Evolutionary conservation across 129 eudicot species (phyloP).

Genomic region (Lactuca saligna): DNA sequence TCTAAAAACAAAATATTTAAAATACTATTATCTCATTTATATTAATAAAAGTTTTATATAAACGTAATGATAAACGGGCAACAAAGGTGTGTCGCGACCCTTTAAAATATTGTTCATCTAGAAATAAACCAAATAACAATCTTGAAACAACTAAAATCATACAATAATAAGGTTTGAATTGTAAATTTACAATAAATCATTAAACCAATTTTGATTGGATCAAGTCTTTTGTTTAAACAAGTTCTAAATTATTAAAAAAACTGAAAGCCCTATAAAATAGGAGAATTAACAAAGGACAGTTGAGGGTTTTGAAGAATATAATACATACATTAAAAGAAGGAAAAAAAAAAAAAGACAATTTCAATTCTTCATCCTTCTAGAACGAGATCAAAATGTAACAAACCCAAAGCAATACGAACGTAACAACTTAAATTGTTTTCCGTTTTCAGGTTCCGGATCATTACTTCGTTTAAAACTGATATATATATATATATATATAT

Average conservation of each 20-base stretch:
- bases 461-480: too few relatives aligned
- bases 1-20: neutral
- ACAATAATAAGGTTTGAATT: neutral
- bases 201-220: neutral
- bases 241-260: neutral
- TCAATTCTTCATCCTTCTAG: constrained; percentile 34
- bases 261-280: neutral
- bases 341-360: neutral
- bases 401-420: neutral
- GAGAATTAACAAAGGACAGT: neutral
- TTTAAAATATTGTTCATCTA: neutral
- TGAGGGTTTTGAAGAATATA: constrained; percentile 32
- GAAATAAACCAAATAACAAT: neutral
- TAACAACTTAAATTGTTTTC: too few relatives aligned
- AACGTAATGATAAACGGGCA: too few relatives aligned
- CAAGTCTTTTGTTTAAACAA: constrained; percentile 8
- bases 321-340: neutral
- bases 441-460: too few relatives aligned
- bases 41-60: too few relatives aligned
- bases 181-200: neutral
- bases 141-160: neutral
- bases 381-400: neutral
- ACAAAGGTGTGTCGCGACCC: too few relatives aligned
- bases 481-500: too few relatives aligned
- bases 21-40: too few relatives aligned